Percentiles rank a stretch among this genome's conserved stretches.
phyloP scores from a whole-genome alignment of 2,329 filamentous ascomycete genomes.

The Penicillium brasilianum region DNA sequence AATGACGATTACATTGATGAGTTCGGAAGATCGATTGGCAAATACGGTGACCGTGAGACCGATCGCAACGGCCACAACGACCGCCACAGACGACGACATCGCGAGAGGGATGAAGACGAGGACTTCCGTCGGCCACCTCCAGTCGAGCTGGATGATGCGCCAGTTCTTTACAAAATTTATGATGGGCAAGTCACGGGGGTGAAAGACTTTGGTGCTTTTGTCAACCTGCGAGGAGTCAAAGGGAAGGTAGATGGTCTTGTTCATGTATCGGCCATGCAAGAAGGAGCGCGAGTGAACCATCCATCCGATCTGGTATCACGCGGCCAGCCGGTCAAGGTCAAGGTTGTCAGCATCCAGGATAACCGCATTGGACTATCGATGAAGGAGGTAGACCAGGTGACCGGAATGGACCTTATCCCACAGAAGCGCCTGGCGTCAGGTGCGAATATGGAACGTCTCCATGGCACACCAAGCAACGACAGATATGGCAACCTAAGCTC shows the following conservation, averaged over 20 bases:
- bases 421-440: constrained; percentile 81
- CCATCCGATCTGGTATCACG: constrained; percentile 83
- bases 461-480: constrained; percentile 61
- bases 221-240: constrained; percentile 83
- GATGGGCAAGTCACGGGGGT: constrained; percentile 87
- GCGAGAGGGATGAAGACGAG: constrained; percentile 49
- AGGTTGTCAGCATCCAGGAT: constrained; percentile 85
- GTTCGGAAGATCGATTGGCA: constrained; percentile 58
- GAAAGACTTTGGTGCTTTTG: constrained; percentile 95
- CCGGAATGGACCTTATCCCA: constrained; percentile 80
- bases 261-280: constrained; percentile 86
- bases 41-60: constrained; percentile 43
- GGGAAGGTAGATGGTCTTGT: constrained; percentile 93
- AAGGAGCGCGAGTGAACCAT: constrained; percentile 85
- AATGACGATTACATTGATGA: constrained; percentile 63
- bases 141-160: constrained; percentile 78
- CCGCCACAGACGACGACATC: constrained; percentile 46
- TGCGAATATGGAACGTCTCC: constrained; percentile 83
- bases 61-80: constrained; percentile 53
- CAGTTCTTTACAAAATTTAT: constrained; percentile 85
- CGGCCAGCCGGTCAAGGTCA: constrained; percentile 88
- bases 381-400: constrained; percentile 94
- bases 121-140: constrained; percentile 69
- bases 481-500: constrained; percentile 60
- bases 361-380: constrained; percentile 86